These are phyloP conservation scores for Pyricularia sp. DNA, from an alignment of 2,329 filamentous ascomycete genomes.

Conservation along the genomic window DNA sequence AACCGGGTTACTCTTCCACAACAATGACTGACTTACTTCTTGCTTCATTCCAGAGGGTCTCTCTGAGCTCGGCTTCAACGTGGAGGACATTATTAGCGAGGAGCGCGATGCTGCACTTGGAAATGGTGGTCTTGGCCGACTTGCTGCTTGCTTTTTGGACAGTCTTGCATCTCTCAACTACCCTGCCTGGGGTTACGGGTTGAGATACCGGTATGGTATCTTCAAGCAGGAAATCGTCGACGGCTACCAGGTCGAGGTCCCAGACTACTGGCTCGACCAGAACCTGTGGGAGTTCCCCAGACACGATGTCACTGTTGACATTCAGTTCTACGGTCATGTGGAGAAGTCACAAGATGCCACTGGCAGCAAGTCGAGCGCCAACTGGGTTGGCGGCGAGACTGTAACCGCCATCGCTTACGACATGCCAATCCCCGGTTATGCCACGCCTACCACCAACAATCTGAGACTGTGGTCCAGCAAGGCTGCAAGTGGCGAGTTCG, in stretches of 20 bases:
- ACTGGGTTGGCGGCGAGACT: slow-evolving; percentile 88
- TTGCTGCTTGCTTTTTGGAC: slow-evolving; percentile 94
- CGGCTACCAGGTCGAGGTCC: slow-evolving; percentile 94
- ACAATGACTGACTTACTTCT: not conserved
- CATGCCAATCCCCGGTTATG: slow-evolving; percentile 81
- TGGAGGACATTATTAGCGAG: slow-evolving; percentile 89
- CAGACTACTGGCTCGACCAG: slow-evolving; percentile 98
- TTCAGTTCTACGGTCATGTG: slow-evolving; percentile 89
- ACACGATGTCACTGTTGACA: slow-evolving; percentile 89
- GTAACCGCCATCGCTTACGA: slow-evolving; percentile 91
- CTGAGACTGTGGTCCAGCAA: slow-evolving; percentile 95
- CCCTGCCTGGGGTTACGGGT: slow-evolving; percentile 92
- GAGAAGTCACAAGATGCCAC: slow-evolving; percentile 60
- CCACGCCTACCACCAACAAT: slow-evolving; percentile 88
- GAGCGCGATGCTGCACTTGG: slow-evolving; percentile 94
- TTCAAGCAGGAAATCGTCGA: slow-evolving; percentile 99
- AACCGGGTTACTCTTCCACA: not conserved
- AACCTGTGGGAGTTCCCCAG: slow-evolving; percentile 98
- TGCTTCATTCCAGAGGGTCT: slow-evolving; percentile 52
- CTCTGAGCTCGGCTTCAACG: slow-evolving; percentile 80
- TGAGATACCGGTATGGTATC: slow-evolving; percentile 92
- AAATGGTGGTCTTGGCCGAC: slow-evolving; percentile 86
- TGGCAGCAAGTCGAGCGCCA: slow-evolving; percentile 53
- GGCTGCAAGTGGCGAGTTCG: slow-evolving; percentile 91
- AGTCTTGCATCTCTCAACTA: slow-evolving; percentile 90